A percentile compares a stretch with the other conserved stretches of the same genome.
Conservation (phyloP, 2,329 filamentous ascomycete species). For the Nigrograna mackinnonii region DNA sequence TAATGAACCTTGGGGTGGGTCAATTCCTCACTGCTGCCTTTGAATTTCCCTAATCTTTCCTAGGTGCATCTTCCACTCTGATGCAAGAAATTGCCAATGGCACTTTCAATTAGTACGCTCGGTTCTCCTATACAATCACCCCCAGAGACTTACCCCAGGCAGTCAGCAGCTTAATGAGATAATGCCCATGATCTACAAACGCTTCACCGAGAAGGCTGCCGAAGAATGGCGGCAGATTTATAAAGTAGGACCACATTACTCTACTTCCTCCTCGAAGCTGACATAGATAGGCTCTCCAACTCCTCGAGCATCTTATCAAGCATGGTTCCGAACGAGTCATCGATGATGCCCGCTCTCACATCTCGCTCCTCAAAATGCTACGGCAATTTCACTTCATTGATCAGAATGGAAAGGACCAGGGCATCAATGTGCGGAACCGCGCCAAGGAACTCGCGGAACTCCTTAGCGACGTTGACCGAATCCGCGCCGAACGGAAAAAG, state of each 20-base stretch:
- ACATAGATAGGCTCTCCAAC: slow-evolving; percentile 68
- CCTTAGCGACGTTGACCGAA: slow-evolving; percentile 88
- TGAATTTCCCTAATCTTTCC: slow-evolving; percentile 14
- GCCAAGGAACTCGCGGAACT: slow-evolving; percentile 95
- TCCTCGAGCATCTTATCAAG: slow-evolving; percentile 96
- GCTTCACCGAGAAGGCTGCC: slow-evolving; percentile 96
- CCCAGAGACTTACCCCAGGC: slow-evolving; percentile 4
- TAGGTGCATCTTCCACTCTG: slow-evolving; percentile 73
- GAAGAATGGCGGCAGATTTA: slow-evolving; percentile 99
- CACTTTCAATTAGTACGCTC: slow-evolving; percentile 92
- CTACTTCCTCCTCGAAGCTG: slow-evolving; percentile 9
- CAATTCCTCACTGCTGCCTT: slow-evolving; percentile 58
- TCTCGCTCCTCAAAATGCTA: slow-evolving; percentile 96
- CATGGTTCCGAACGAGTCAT: slow-evolving; percentile 97
- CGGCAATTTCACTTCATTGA: slow-evolving; percentile 98
- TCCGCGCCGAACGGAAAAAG: slow-evolving; percentile 79
- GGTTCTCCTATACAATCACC: neutral
- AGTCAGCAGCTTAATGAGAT: slow-evolving; percentile 98
- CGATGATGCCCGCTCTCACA: slow-evolving; percentile 92
- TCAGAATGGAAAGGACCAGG: slow-evolving; percentile 95
- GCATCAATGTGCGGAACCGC: slow-evolving; percentile 94
- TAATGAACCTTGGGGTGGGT: slow-evolving; percentile 90
- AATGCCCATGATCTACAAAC: slow-evolving; percentile 99
- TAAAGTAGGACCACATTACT: slow-evolving; percentile 67
- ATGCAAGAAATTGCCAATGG: slow-evolving; percentile 99